Evolutionary conservation across 768 basidiomycete genomes (phyloP), one percentile per base, ranked within the genome.

Genomic region (Leccinum uliginosum): DNA sequence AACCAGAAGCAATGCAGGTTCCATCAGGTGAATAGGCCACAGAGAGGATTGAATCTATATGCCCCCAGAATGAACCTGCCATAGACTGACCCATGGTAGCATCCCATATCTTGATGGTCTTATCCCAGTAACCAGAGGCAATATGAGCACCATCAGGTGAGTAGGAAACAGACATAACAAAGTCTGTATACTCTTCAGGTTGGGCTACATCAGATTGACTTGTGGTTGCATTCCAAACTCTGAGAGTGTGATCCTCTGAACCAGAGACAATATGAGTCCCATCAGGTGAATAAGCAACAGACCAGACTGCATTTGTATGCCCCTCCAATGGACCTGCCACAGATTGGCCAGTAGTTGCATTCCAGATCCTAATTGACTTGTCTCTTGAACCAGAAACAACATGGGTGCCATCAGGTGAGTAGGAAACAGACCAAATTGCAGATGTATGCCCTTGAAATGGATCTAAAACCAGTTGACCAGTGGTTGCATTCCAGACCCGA

Each of bases 181-280:
- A 27, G 27, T 19, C 6, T 48, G 23, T 21, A 24, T 54, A 34
- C 12, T 34, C 47, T 4, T 49, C 35, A 27, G 30, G 17, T 55
- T 26, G 47, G 49, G 17, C 63, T 61, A 17, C 54, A 46, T 59
- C 26, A 52, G 26, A 32, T 12, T 52, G 27, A 53, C 55, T 32
- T 51, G 56, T 45, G 35, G 34, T 43, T 27, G 45, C 45, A 53
- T 65, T 50, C 67, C 64, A 70, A 19, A 69, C 19, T 17, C 50
- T 55, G 10, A 51, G 26, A n/a, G 44, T 58, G 0, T 23, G 32
- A 9, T 60, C 35, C 3, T 17, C 17, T 35, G 35, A 35, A 17
- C 35, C 35, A 35, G 35, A 35, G 15, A 35, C 35, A 35, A 35
- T 17, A 17, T 35, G 35, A 35, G 35, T 35, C 15, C 35, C 35